Percentiles rank a stretch among this genome's conserved stretches.
These are phyloP conservation scores for Tillandsia fasciculata DNA, from an alignment of 176 grass and related monocot species.

Conservation along the genomic window DNA sequence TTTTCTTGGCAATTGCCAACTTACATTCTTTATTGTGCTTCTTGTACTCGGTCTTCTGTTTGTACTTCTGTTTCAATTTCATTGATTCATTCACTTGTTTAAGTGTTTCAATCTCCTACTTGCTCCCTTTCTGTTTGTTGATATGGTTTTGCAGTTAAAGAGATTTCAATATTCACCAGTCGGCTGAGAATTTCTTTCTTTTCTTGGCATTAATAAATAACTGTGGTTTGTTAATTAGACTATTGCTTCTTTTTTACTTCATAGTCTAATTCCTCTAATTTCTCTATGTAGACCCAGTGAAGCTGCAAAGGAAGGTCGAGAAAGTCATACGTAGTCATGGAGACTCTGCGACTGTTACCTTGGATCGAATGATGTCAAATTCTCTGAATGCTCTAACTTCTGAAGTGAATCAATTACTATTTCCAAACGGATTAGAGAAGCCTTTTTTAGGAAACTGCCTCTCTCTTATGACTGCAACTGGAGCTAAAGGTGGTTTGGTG, in stretches of 20 bases:
- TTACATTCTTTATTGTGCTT: too few species aligned
- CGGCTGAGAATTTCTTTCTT: too few species aligned
- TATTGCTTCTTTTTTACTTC: neutral
- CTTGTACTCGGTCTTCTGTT: too few species aligned
- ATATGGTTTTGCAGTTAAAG: too few species aligned
- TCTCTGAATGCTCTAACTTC: constrained; percentile 38
- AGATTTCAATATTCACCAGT: too few species aligned
- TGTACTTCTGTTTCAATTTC: too few species aligned
- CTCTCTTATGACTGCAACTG: constrained; percentile 89
- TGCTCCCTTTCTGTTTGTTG: too few species aligned
- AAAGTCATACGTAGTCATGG: constrained; percentile 56
- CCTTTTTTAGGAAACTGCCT: constrained; percentile 73
- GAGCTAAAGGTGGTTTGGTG: constrained; percentile 80
- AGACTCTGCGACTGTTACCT: constrained; percentile 37
- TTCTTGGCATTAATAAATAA: too few species aligned
- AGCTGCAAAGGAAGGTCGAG: constrained; percentile 68
- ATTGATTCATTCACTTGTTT: too few species aligned
- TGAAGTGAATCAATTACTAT: constrained; percentile 40
- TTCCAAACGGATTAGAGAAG: constrained; percentile 68
- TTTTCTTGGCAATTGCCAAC: too few species aligned
- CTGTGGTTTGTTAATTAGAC: too few species aligned
- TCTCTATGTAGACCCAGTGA: constrained; percentile 28
- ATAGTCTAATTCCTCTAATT: constrained; percentile 11
- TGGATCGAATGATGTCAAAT: constrained; percentile 65
- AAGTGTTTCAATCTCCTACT: too few species aligned